Conservation (phyloP, 1,139 yeast species). For the Pneumocystis carinii region DNA sequence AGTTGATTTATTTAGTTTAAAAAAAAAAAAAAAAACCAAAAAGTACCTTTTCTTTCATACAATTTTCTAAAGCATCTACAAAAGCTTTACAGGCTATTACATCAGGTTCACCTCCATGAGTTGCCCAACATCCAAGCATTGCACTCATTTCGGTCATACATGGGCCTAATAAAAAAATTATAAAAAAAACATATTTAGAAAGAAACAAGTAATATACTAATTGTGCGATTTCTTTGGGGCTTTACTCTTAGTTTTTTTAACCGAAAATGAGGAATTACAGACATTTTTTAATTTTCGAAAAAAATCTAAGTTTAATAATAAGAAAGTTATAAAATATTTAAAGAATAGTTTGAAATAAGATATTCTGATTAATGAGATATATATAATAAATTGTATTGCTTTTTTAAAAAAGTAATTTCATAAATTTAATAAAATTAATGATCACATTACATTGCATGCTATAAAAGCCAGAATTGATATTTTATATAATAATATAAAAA, state of each 20-base stretch:
- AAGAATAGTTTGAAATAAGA: not conserved
- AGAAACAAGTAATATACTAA: not conserved
- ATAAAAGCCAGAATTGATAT: not conserved
- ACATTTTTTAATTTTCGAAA: not conserved
- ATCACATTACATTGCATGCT: not conserved
- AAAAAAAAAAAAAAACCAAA: not conserved
- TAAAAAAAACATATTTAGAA: not conserved
- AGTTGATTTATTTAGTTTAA: not conserved
- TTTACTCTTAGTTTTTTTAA: not conserved
- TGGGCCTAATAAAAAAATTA: constrained; percentile 4
- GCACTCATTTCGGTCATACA: constrained; percentile 13
- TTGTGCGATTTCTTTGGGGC: not conserved
- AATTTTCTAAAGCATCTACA: constrained; percentile 8
- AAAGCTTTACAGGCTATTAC: constrained; percentile 9
- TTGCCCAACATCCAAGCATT: constrained; percentile 13
- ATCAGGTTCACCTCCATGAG: constrained; percentile 11
- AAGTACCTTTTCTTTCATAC: constrained; percentile 10
- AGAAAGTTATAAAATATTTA: not conserved
- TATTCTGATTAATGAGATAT: not conserved
- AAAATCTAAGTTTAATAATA: not conserved
- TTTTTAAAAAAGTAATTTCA: not conserved
- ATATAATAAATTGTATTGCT: not conserved
- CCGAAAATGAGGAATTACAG: not conserved
- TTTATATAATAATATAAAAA: not conserved
- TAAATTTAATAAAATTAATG: not conserved